Percentiles rank a stretch among this genome's conserved stretches.
These are phyloP conservation scores for Nemania abortiva DNA, from an alignment of 2,329 filamentous ascomycete species.

Conservation along the genomic window DNA sequence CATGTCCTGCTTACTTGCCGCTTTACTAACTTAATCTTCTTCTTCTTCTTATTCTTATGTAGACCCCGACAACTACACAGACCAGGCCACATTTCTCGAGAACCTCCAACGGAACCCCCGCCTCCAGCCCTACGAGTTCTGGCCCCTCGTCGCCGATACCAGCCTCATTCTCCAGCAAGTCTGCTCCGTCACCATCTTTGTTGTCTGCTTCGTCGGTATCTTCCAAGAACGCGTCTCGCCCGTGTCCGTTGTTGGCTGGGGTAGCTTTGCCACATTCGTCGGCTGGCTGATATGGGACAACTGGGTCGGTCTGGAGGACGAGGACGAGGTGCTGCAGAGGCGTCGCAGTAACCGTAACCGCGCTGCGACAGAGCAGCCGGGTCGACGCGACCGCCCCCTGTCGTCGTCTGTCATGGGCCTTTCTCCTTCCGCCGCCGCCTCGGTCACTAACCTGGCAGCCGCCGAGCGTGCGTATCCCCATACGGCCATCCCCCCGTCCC, in stretches of 20 bases:
- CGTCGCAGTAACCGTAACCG: slow-evolving; percentile 55
- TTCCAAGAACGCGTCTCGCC: slow-evolving; percentile 88
- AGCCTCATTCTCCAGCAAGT: slow-evolving; percentile 98
- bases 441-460: slow-evolving; percentile 58
- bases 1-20: background rate
- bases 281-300: slow-evolving; percentile 94
- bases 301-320: slow-evolving; percentile 78
- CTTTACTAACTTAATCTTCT: background rate
- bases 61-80: slow-evolving; percentile 99
- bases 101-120: slow-evolving; percentile 94
- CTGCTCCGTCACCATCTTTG: slow-evolving; percentile 92
- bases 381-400: slow-evolving; percentile 44
- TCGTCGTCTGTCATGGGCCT: slow-evolving; percentile 46
- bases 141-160: slow-evolving; percentile 93
- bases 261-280: slow-evolving; percentile 82
- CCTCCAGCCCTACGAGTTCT: slow-evolving; percentile 96
- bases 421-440: slow-evolving; percentile 57
- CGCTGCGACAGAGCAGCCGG: slow-evolving; percentile 49
- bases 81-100: slow-evolving; percentile 95
- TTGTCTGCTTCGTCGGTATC: slow-evolving; percentile 93
- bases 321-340: slow-evolving; percentile 56
- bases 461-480: slow-evolving; percentile 48
- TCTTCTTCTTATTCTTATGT: slow-evolving; percentile 2
- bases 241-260: slow-evolving; percentile 87
- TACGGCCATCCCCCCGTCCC: slow-evolving; percentile 57